Evolutionary conservation across 495 filamentous ascomycete species (phyloP), one percentile per base, ranked within the genome.

Genomic region (Cercophora scortea): DNA sequence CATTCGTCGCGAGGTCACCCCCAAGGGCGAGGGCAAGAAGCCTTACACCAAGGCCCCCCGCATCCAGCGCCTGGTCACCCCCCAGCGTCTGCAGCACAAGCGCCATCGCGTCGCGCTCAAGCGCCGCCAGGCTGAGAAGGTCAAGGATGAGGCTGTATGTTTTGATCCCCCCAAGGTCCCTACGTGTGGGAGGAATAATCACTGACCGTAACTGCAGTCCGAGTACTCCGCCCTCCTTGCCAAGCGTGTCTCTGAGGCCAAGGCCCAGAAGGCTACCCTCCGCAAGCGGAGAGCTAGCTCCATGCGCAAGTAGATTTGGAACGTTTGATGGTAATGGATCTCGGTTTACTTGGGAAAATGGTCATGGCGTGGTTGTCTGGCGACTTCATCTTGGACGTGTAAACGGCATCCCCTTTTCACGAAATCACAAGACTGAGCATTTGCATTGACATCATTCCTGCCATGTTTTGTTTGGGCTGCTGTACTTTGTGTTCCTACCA

Each of bases 1-100:
- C 72, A 96, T 98, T 70, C 94, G 93, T 67, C 94, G 93, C 72
- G 94, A 96, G 71, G 85, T 98, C 70, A 79, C 86, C 72, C 87
- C 88, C 62, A 95, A 96, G 85, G 83, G 80, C 62, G 92, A 96
- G 81, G 90, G 89, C 80, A 90, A 90, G 84, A 86, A 87, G 78
- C 72, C 90, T 57, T 96, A 97, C 83, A 97, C 92, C 86, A 98
- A 98, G 85, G 93, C 93, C 67, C 92, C 93, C 68, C 89, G 87
- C 78, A 98, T 98, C 79, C 93, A 98, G 82, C 88, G 93, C 70
- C 88, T 98, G 64, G 88, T 98, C 65, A 98, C 93, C 73, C 94
- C 93, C 76, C 93, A 98, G 78, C 94, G 93, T 72, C 90, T 98
- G 63, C 93, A 98, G 81, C 93, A 92, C 86, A 97, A 97, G 88